phyloP scores from a whole-genome alignment of 345 rosid species.

The Populus ilicifolia region DNA sequence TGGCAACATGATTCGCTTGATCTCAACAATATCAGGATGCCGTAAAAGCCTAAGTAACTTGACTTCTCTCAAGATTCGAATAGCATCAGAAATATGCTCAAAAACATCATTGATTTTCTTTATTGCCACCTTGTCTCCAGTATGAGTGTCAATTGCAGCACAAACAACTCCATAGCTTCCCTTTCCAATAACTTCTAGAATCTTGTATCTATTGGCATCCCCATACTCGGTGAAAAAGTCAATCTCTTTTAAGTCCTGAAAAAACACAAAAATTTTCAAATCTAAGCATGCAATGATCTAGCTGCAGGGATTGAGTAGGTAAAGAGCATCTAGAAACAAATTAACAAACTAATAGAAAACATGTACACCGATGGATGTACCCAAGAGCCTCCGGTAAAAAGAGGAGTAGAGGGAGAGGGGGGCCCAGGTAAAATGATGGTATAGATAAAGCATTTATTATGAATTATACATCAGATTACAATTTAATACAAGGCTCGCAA shows the following conservation, averaged over 20 bases:
- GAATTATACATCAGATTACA: not conserved
- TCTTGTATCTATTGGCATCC: constrained; percentile 84
- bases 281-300: not conserved
- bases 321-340: not conserved
- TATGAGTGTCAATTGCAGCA: constrained; percentile 90
- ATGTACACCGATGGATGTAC: not conserved
- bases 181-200: constrained; percentile 86
- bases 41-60: constrained; percentile 83
- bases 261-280: not conserved
- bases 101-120: constrained; percentile 89
- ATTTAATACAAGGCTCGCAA: too few species aligned
- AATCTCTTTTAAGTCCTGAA: constrained; percentile 63
- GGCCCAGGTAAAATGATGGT: not conserved
- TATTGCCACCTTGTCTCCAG: constrained; percentile 89
- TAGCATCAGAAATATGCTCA: constrained; percentile 85
- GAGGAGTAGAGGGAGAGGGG: not conserved
- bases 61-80: constrained; percentile 84
- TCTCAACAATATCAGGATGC: constrained; percentile 94
- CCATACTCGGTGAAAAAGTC: constrained; percentile 95
- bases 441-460: not conserved
- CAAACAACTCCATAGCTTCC: constrained; percentile 99
- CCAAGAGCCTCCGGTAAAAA: not conserved
- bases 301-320: not conserved
- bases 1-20: constrained; percentile 89
- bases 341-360: not conserved